Base-by-base conservation (phyloP, 495 filamentous ascomycete species). In the Extremus antarcticus region DNA sequence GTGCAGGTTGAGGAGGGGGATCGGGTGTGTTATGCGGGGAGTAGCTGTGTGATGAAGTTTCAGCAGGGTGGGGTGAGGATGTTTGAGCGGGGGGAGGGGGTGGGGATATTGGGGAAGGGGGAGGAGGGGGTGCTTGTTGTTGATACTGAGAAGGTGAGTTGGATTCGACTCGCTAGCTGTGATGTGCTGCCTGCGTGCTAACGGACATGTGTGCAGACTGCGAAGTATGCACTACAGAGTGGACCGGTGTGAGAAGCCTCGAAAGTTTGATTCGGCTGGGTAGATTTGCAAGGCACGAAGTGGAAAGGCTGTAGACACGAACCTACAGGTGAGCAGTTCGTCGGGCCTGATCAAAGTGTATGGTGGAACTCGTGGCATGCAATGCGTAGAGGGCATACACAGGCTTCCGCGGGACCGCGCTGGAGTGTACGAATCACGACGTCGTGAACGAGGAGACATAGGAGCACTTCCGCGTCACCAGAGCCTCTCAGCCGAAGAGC, bases 31-130 rank as follows among this genome's bases (percentile, higher is more conserved):
- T 98, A 94, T 74, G 88, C 90, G 25, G 92, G 92, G 2, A 95
- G 85, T 10, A 95, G 87, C 60, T 76, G 83, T 32, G 82, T 97
- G 16, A 69, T 96, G 56, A 84, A 85, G 21, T 76, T 96, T 59
- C 77, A 80, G 52, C 74, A 69, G 51, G 86, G 82, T 2, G 77
- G 78, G 51, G 78, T 86, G 11, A 78, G 71, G 61, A 76, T 87
- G n/a, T 87, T 81, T 60, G 84, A 83, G 2, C 67, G 82, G 9
- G 65, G 83, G 19, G 81, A 80, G 17, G 76, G 80, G 24, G 78
- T 83, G 57, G 84, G 81, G 1, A 67, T 83, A 3, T 66, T 86
- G 24, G 83, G 83, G n/a, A 79, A 82, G 32, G 78, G 75, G 1
- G 80, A 79, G 50, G 78, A 82, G 65, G 77, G 79, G 22, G 67